These are phyloP conservation scores for Jatropha curcas DNA, from an alignment of 345 rosid species.

Conservation along the genomic window DNA sequence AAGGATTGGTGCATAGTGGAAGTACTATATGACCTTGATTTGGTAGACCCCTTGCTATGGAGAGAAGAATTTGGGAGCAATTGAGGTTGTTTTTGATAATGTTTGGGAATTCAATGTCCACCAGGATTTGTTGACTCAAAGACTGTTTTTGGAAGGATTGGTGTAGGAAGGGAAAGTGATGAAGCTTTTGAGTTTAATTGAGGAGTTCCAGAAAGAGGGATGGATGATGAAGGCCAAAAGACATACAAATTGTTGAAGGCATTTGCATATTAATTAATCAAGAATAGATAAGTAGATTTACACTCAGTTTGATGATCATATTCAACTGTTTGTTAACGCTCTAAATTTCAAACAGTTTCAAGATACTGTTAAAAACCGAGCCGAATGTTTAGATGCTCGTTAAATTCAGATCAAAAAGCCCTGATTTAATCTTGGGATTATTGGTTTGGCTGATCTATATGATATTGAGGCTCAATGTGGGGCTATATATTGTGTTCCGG, in stretches of 20 bases:
- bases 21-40: constrained; percentile 69
- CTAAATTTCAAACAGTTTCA: background rate
- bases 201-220: constrained; percentile 72
- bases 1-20: constrained; percentile 56
- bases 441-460: background rate
- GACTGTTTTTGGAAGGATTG: constrained; percentile 73
- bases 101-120: constrained; percentile 62
- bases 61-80: constrained; percentile 52
- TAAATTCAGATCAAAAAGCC: background rate
- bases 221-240: constrained; percentile 64
- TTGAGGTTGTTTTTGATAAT: constrained; percentile 55
- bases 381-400: background rate
- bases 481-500: background rate
- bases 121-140: constrained; percentile 79
- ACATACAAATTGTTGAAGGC: constrained; percentile 60
- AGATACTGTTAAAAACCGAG: background rate
- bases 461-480: background rate
- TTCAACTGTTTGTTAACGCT: background rate
- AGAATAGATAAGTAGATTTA: constrained; percentile 45
- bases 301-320: background rate
- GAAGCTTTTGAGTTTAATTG: constrained; percentile 76
- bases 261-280: constrained; percentile 41
- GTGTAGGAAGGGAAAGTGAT: constrained; percentile 61
- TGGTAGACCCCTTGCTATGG: constrained; percentile 84
- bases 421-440: background rate